These are phyloP conservation scores for Climacium dendroides DNA, from an alignment of 225 moss, liverwort and hornwort genomes.

Conservation along the genomic window DNA sequence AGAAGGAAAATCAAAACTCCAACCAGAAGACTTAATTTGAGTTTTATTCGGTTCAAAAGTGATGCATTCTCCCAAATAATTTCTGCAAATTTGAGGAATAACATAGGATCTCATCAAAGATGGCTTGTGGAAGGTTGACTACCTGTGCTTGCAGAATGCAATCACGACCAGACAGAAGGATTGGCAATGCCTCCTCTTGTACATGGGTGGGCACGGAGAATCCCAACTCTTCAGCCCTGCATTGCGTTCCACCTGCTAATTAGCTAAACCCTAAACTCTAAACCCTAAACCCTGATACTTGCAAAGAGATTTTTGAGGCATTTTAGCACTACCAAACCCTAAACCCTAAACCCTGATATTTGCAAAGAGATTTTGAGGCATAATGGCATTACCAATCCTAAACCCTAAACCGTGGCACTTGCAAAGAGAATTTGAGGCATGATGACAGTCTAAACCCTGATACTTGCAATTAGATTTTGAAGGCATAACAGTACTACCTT, in stretches of 20 bases:
- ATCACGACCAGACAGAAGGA: conserved; percentile 69
- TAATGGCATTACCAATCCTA: background rate
- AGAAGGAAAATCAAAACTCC: background rate
- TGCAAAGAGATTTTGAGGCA: background rate
- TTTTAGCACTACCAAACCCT: background rate
- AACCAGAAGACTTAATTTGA: background rate
- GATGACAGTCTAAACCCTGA: background rate
- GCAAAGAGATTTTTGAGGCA: background rate
- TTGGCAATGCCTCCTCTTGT: conserved; percentile 68
- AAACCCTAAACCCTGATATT: background rate
- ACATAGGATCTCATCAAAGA: background rate
- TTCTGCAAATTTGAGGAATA: background rate
- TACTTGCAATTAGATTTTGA: background rate
- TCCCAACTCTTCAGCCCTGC: conserved; percentile 79
- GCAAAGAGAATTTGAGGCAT: background rate
- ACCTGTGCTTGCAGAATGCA: conserved; percentile 96
- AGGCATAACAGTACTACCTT: background rate
- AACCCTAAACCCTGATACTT: background rate
- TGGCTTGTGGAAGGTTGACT: background rate
- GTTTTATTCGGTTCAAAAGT: background rate
- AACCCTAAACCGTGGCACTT: background rate
- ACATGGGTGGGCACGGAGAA: conserved; percentile 58
- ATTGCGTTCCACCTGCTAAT: background rate
- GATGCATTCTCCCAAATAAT: background rate
- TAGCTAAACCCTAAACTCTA: background rate